Percentiles rank a stretch among this genome's conserved stretches.
Conservation (phyloP, 2,329 filamentous ascomycete genomes). For the Arthrobotrys pseudoclavata region DNA sequence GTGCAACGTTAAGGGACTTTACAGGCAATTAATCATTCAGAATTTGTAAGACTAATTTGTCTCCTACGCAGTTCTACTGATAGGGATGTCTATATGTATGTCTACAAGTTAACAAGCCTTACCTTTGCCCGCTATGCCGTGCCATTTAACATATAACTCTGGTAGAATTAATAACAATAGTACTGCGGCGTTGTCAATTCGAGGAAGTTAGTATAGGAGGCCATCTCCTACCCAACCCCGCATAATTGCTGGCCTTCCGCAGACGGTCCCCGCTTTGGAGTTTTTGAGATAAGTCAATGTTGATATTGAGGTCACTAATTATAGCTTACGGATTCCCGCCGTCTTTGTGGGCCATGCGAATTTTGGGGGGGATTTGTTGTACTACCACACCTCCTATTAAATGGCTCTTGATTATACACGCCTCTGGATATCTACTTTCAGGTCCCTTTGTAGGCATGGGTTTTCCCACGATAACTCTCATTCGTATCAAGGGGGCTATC, state of each 20-base stretch:
- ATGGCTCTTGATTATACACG: background rate
- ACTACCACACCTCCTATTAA: slow-evolving; percentile 13
- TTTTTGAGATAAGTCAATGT: background rate
- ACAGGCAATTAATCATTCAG: background rate
- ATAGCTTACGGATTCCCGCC: background rate
- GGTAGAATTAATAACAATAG: background rate
- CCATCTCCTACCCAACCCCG: background rate
- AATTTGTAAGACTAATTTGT: too few relatives aligned
- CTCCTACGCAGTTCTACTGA: background rate
- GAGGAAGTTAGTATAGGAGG: background rate
- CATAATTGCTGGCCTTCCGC: background rate
- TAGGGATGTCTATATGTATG: background rate
- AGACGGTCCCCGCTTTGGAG: background rate
- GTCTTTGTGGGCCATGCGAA: background rate
- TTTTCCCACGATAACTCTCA: background rate
- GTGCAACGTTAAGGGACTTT: background rate
- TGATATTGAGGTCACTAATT: slow-evolving; percentile 8
- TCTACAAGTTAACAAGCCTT: background rate
- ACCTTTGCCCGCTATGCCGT: background rate
- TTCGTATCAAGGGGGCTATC: background rate
- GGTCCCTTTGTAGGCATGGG: background rate
- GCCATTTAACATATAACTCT: background rate
- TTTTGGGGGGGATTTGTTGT: slow-evolving; percentile 18
- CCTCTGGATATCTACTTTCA: background rate
- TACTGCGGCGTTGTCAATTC: background rate